Evolutionary conservation across 129 eudicot species (phyloP).

Genomic region (Dittrichia graveolens): DNA sequence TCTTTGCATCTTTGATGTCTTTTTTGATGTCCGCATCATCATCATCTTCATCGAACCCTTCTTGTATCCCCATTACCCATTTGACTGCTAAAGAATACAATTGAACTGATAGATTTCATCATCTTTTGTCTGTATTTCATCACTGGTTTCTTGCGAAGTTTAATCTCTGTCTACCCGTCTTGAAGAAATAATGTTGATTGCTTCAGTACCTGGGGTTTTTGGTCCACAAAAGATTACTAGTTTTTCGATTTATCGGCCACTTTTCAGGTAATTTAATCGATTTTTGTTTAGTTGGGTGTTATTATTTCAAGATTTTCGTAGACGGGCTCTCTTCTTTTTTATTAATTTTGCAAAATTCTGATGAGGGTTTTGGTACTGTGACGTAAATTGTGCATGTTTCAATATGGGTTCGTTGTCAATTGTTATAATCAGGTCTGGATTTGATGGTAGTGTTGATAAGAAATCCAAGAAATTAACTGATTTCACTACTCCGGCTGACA

Average conservation of each 20-base stretch:
- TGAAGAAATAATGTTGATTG: constrained; percentile 42
- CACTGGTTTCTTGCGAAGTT: constrained; percentile 11
- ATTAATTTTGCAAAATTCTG: constrained; percentile 27
- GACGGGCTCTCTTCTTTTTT: constrained; percentile 23
- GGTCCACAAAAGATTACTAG: constrained; percentile 26
- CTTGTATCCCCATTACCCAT: constrained; percentile 37
- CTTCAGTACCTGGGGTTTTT: constrained; percentile 34
- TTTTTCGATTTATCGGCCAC: constrained; percentile 17
- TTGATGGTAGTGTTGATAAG: constrained; percentile 33
- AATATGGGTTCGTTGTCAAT: constrained; percentile 50
- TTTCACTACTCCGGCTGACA: constrained; percentile 25
- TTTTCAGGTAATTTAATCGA: constrained; percentile 23
- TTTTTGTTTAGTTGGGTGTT: neutral
- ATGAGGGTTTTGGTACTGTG: constrained; percentile 12
- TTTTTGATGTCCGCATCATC: constrained; percentile 46
- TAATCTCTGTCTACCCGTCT: constrained; percentile 13
- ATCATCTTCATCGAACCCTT: constrained; percentile 44
- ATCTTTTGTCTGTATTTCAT: constrained; percentile 10
- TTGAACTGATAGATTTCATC: constrained; percentile 19
- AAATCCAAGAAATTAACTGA: constrained; percentile 34
- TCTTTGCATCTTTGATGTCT: constrained; percentile 24
- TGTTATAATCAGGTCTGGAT: constrained; percentile 49
- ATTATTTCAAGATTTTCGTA: constrained; percentile 25
- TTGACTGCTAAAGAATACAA: constrained; percentile 26
- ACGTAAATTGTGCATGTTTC: constrained; percentile 26